Conservation (phyloP, 2,329 filamentous ascomycete genomes). For the Laburnicola sp. region DNA sequence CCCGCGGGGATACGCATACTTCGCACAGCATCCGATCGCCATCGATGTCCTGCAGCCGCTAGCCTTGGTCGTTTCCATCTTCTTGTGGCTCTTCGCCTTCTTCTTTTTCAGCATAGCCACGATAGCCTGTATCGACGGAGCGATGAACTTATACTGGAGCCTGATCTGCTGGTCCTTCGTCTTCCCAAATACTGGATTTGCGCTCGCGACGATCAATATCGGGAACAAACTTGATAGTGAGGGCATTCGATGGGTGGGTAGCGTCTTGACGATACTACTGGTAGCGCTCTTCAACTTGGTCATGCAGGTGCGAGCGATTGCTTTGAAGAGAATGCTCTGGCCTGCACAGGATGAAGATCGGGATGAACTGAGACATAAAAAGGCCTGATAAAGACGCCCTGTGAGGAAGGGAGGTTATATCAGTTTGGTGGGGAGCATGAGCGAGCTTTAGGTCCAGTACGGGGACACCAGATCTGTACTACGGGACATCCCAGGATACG, state of each 20-base stretch:
- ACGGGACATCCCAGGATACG: too few species aligned
- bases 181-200: conserved; percentile 49
- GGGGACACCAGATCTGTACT: too few species aligned
- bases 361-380: conserved; percentile 4
- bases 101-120: conserved; percentile 58
- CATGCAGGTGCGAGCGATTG: conserved; percentile 1
- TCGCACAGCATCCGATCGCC: conserved; percentile 53
- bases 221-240: conserved; percentile 42
- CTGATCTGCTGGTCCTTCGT: conserved; percentile 65
- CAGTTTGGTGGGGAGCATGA: too few species aligned
- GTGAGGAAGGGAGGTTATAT: too few species aligned
- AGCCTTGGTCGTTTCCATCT: conserved; percentile 56
- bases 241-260: conserved; percentile 46
- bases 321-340: conserved; percentile 1
- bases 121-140: too few species aligned
- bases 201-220: conserved; percentile 49
- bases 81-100: conserved; percentile 65
- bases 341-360: conserved; percentile 9
- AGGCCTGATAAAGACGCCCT: background rate
- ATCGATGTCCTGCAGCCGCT: conserved; percentile 48
- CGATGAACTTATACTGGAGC: too few species aligned
- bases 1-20: conserved; percentile 51
- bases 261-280: conserved; percentile 57
- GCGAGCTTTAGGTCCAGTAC: too few species aligned
- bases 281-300: conserved; percentile 6